A percentile compares a stretch with the other conserved stretches of the same genome.
These are phyloP conservation scores for Ulmus americana DNA, from an alignment of 331 rosid species.

Conservation along the genomic window DNA sequence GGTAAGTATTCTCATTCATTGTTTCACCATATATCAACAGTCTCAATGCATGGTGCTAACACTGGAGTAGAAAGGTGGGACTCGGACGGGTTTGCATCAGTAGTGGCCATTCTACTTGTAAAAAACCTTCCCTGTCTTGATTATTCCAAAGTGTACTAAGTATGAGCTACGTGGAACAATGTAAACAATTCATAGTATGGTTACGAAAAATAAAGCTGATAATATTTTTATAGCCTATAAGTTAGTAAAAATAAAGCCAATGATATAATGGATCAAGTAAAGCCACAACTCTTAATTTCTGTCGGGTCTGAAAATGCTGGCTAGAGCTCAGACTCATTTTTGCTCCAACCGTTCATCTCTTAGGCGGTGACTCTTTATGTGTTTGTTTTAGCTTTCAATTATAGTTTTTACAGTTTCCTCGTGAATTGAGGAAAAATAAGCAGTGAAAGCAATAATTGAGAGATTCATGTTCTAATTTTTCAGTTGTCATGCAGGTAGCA, in stretches of 20 bases:
- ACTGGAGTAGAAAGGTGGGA: background rate
- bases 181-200: background rate
- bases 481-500: conserved; percentile 56
- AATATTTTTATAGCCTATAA: background rate
- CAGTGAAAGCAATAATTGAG: background rate
- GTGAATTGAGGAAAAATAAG: background rate
- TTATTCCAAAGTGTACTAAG: conserved; percentile 8
- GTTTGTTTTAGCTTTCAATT: background rate
- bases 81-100: background rate
- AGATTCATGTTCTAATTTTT: conserved; percentile 10
- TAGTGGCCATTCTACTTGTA: conserved; percentile 7
- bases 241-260: background rate
- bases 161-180: background rate
- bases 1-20: background rate
- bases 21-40: conserved; percentile 1
- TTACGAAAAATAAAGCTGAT: background rate
- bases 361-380: background rate
- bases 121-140: conserved; percentile 2
- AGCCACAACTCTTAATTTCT: too few relatives aligned
- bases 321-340: background rate
- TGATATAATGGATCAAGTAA: too few relatives aligned
- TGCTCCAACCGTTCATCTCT: background rate
- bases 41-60: background rate
- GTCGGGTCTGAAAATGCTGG: too few relatives aligned
- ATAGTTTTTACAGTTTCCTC: background rate